Evolutionary conservation across 352 stramenopile species (phyloP), one percentile per base, ranked within the genome.

Genomic region (Phytophthora europaea): DNA sequence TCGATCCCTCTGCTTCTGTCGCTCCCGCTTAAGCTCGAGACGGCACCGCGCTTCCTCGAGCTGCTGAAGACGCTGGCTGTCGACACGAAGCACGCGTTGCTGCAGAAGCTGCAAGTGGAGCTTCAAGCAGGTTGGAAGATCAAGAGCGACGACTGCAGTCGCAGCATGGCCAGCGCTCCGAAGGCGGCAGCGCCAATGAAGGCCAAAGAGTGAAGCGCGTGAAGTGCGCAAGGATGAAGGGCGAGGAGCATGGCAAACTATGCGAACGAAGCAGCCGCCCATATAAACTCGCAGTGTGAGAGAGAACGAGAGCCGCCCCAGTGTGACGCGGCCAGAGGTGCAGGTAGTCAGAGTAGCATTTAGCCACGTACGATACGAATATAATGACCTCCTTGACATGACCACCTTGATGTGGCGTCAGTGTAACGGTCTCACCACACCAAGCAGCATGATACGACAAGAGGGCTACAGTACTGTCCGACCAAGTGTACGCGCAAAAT

Each of bases 181-280:
- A 62, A 36, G 54, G 56, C 34, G 31, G 58, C 67, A 43, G 52
- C 52, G 28, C 8, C 58, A 33, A 26, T 51, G 45, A 69, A 65
- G 34, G 12, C 36, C 55, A 65, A 72, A 47, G 60, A 72, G 51
- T 60, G 18, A 55, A 8, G 36, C 36, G 36, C 36, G 36, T 7
- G 28, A 31, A 36, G 12, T 22, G 61, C 56, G 38, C 52, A 69
- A 43, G 13, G 43, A 67, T 38, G 40, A 79, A 75, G 53, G 31
- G 45, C 61, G 62, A 66, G 34, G 45, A 66, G 52, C 23, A 31
- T 63, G 61, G 67, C 61, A 67, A 55, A 59, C 7, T n/a, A 67
- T 78, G 72, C 72, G 72, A 79, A 66, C 50, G 66, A 71, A 78
- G 72, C 66, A 72, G 71, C 55, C 38, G 55, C 57, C 55, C 50